Percentiles rank a stretch among this genome's conserved stretches.
These are phyloP conservation scores for Aphanomyces cochlioides DNA, from an alignment of 352 stramenopile genomes.

Conservation along the genomic window DNA sequence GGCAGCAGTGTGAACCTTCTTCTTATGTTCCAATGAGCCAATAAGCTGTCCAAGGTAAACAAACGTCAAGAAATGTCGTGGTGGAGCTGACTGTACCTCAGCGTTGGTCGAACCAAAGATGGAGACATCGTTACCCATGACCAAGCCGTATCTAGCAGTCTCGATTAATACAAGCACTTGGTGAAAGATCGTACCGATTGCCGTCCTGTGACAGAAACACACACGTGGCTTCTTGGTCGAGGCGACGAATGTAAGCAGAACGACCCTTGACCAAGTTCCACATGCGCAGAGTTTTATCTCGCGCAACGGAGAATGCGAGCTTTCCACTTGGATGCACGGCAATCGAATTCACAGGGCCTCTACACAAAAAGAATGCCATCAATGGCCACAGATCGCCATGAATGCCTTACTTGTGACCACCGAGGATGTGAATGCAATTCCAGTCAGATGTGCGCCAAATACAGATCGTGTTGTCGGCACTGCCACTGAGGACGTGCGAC, in stretches of 20 bases:
- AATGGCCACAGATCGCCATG: background rate
- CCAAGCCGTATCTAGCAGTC: slow-evolving; percentile 17
- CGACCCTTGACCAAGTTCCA: slow-evolving; percentile 89
- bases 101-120: slow-evolving; percentile 75
- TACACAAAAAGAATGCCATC: slow-evolving; percentile 28
- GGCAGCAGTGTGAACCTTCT: slow-evolving; percentile 70
- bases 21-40: slow-evolving; percentile 58
- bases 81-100: slow-evolving; percentile 40
- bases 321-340: slow-evolving; percentile 86
- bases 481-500: slow-evolving; percentile 83
- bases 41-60: slow-evolving; percentile 38
- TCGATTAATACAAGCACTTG: slow-evolving; percentile 32
- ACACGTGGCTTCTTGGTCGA: slow-evolving; percentile 74
- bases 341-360: slow-evolving; percentile 76
- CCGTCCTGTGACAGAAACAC: slow-evolving; percentile 76
- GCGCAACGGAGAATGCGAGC: slow-evolving; percentile 78
- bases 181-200: slow-evolving; percentile 62
- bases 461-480: slow-evolving; percentile 83
- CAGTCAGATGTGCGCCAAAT: slow-evolving; percentile 88
- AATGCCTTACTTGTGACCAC: slow-evolving; percentile 70
- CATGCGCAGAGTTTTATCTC: slow-evolving; percentile 82
- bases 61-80: background rate
- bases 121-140: slow-evolving; percentile 56
- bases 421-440: slow-evolving; percentile 87
- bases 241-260: slow-evolving; percentile 80